Conservation (phyloP, 2,329 filamentous ascomycete species). For the Huntiella decipiens region DNA sequence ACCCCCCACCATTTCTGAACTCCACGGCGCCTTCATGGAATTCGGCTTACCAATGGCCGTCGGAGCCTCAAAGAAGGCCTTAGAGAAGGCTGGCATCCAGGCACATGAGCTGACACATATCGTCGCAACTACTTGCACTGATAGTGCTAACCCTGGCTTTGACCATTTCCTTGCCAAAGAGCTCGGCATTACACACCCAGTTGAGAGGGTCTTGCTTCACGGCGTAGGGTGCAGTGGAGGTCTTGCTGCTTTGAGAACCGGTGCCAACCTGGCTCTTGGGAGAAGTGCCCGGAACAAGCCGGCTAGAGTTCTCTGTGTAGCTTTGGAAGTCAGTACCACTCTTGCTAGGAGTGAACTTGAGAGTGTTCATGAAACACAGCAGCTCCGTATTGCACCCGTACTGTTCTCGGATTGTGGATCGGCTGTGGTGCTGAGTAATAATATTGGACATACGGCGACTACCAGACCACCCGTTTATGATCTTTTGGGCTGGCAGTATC, state of each 20-base stretch:
- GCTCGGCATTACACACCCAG: slow-evolving; percentile 35
- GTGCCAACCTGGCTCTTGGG: slow-evolving; percentile 46
- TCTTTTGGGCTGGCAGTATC: slow-evolving; percentile 46
- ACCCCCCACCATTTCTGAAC: slow-evolving; percentile 32
- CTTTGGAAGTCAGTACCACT: slow-evolving; percentile 42
- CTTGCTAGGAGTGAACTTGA: slow-evolving; percentile 47
- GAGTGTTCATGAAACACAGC: slow-evolving; percentile 36
- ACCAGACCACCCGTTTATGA: slow-evolving; percentile 31
- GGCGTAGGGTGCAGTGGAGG: slow-evolving; percentile 49
- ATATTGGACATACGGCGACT: slow-evolving; percentile 27
- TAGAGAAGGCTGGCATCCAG: slow-evolving; percentile 33
- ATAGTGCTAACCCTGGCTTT: slow-evolving; percentile 50
- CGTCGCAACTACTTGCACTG: slow-evolving; percentile 49
- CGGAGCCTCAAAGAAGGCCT: slow-evolving; percentile 33
- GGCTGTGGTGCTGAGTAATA: slow-evolving; percentile 44
- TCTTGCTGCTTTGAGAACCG: slow-evolving; percentile 40
- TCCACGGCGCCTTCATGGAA: slow-evolving; percentile 35
- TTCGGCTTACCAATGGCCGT: slow-evolving; percentile 40
- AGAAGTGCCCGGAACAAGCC: slow-evolving; percentile 37
- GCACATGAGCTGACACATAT: slow-evolving; percentile 42
- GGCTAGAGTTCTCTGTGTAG: slow-evolving; percentile 45
- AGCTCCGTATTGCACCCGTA: slow-evolving; percentile 44
- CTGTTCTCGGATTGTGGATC: slow-evolving; percentile 56
- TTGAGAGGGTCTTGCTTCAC: slow-evolving; percentile 47
- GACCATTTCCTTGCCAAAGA: slow-evolving; percentile 44